Evolutionary conservation across 108 stramenopile species (phyloP), one percentile per base, ranked within the genome.

Genomic region (Cyclotella cryptica): DNA sequence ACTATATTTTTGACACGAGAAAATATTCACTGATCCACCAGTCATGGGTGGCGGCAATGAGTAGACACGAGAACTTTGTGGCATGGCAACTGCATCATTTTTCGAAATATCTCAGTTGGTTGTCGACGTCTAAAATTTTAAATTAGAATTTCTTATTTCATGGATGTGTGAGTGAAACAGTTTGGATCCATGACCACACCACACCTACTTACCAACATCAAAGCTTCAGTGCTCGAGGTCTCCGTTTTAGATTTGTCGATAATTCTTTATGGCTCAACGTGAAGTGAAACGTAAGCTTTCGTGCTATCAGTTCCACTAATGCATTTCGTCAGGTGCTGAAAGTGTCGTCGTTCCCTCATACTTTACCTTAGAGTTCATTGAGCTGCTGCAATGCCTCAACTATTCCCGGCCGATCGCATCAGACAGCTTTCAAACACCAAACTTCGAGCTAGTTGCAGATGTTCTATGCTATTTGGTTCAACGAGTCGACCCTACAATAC

Each of bases 381-480:
- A 92, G 79, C 86, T 87, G 22, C 86, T 94, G 92, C 78, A 89
- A n/a, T 83, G 85, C 4, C 87, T 94, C 12, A 84, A 90, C 6
- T 93, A 92, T 77, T 90, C 89, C 0, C 83, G 87, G 1, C 58
- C 78, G 43, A 85, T 94, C 11, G 84, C 91, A 40, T 79, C 88
- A 66, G 89, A 90, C 28, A 93, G 87, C 79, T 95, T 95, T 52
- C 78, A 88, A 29, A 61, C 63, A 21, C 94, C 94, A 7, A 95
- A 95, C 71, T 93, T 95, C 54, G 86, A 87, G 75, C 71, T 95
- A 13, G 88, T 95, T 4, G 90, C 92, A 12, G 89, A 90, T 59
- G 65, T 87, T 40, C 58, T 95, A 27, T 90, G 85, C 84, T 95
- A 90, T 89, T 82, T 95, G 70, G 92, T 93, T 51, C 85, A 92